These are phyloP conservation scores for Venturia pyrina DNA, from an alignment of 2,329 filamentous ascomycete genomes.

Conservation along the genomic window DNA sequence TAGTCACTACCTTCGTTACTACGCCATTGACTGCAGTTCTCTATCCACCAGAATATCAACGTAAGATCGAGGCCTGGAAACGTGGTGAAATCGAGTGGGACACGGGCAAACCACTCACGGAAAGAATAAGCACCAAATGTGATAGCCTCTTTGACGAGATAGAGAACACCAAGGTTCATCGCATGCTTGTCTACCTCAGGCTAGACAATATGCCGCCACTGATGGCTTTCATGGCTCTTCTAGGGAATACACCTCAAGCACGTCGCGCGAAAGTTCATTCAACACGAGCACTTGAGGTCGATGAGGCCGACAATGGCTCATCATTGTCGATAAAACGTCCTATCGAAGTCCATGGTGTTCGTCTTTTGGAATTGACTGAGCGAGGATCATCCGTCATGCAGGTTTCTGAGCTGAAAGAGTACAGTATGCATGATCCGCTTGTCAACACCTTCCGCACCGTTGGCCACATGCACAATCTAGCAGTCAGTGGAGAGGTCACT, in stretches of 20 bases:
- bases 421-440: conserved; percentile 58
- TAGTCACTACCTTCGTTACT: conserved; percentile 75
- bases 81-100: conserved; percentile 89
- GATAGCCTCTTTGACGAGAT: conserved; percentile 40
- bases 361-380: conserved; percentile 78
- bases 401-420: conserved; percentile 71
- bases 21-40: conserved; percentile 64
- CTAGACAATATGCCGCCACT: conserved; percentile 75
- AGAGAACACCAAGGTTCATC: conserved; percentile 44
- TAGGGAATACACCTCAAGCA: conserved; percentile 47
- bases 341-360: conserved; percentile 72
- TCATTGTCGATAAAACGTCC: conserved; percentile 30
- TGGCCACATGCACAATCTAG: conserved; percentile 71
- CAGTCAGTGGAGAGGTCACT: conserved; percentile 70
- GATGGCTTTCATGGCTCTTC: conserved; percentile 70
- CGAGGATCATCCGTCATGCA: conserved; percentile 94
- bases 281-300: conserved; percentile 18
- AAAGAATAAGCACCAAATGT: conserved; percentile 14
- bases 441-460: conserved; percentile 88
- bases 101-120: conserved; percentile 40
- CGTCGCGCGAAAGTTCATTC: conserved; percentile 29
- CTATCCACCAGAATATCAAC: conserved; percentile 69
- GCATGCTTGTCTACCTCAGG: conserved; percentile 70
- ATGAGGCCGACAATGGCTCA: conserved; percentile 18
- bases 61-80: conserved; percentile 64